Conservation (phyloP, 345 rosid genomes). For the Raphanus raphanistrum region DNA sequence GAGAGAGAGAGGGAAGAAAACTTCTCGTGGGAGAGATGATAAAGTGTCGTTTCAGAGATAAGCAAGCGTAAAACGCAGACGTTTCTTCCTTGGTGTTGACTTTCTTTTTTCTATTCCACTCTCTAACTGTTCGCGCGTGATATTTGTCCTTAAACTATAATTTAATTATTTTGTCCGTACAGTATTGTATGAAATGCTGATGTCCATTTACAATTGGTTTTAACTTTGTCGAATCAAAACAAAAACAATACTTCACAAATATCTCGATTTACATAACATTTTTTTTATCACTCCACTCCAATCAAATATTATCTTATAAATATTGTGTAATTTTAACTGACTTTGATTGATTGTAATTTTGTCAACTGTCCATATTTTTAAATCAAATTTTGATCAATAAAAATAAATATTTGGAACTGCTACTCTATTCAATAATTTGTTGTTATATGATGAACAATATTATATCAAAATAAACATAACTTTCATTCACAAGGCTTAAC, state of each 20-base stretch:
- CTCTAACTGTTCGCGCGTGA: constrained; percentile 27
- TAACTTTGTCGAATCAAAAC: too few species aligned
- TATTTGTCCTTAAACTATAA: background rate
- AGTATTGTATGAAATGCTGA: background rate
- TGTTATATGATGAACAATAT: background rate
- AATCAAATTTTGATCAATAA: too few species aligned
- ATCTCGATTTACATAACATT: background rate
- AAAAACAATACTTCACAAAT: background rate
- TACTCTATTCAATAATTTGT: too few species aligned
- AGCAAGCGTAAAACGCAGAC: constrained; percentile 37
- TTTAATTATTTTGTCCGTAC: constrained; percentile 21
- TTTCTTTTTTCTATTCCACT: constrained; percentile 6
- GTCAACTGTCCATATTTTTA: too few species aligned
- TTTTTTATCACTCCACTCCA: background rate
- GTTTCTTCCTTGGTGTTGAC: constrained; percentile 36
- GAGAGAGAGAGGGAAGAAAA: constrained; percentile 5
- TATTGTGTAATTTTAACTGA: background rate
- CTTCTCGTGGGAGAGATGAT: constrained; percentile 28
- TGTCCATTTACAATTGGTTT: background rate
- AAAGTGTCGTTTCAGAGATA: constrained; percentile 40
- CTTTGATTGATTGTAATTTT: too few species aligned
- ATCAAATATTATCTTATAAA: background rate
- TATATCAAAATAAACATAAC: background rate
- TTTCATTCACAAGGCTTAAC: background rate
- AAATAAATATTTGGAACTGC: too few species aligned